phyloP scores from a whole-genome alignment of 306 rosid species.

The Medicago truncatula region DNA sequence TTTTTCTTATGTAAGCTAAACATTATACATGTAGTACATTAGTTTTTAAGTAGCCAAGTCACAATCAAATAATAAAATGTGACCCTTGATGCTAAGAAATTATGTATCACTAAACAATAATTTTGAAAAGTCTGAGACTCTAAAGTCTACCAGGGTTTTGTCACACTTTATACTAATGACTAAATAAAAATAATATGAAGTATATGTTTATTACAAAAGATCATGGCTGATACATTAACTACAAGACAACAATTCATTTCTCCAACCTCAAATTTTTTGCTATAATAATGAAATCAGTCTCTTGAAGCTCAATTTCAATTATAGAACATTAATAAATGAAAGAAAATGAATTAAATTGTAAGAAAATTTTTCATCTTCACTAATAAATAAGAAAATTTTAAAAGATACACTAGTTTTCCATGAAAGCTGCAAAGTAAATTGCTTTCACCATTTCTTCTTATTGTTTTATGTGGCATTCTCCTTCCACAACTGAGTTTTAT shows the following conservation, averaged over 20 bases:
- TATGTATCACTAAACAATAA: neutral
- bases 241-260: neutral
- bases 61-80: neutral
- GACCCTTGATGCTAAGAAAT: neutral
- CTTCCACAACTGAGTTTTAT: slow-evolving; percentile 5
- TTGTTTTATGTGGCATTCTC: slow-evolving; percentile 22
- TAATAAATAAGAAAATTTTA: neutral
- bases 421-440: neutral
- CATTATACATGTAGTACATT: neutral
- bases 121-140: neutral
- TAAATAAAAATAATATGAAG: neutral
- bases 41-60: neutral
- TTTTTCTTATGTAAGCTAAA: neutral
- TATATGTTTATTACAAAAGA: neutral
- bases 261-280: neutral
- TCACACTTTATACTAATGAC: neutral
- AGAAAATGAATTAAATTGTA: neutral
- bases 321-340: neutral
- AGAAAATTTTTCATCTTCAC: neutral
- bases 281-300: neutral
- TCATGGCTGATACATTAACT: neutral
- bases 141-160: neutral
- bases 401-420: slow-evolving; percentile 13
- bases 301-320: slow-evolving; percentile 4
- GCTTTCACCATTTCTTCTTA: slow-evolving; percentile 27